These are phyloP conservation scores for Aspergillus ruber DNA, from an alignment of 2,329 filamentous ascomycete genomes.

Conservation along the genomic window DNA sequence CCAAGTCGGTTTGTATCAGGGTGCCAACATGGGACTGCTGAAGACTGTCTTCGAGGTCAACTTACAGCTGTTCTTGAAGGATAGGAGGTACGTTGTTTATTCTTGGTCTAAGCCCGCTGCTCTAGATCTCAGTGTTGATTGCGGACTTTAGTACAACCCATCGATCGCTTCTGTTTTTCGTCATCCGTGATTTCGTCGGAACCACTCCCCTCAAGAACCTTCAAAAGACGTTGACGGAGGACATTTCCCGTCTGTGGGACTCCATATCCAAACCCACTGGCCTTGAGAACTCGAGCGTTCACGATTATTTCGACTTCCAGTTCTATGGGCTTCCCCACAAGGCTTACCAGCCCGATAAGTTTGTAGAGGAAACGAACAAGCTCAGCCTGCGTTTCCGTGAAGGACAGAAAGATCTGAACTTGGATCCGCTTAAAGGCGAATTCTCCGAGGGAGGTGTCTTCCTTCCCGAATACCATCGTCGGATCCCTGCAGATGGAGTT, in stretches of 20 bases:
- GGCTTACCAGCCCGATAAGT: slow-evolving; percentile 88
- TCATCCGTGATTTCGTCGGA: slow-evolving; percentile 94
- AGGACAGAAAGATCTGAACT: slow-evolving; percentile 66
- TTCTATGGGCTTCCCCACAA: slow-evolving; percentile 96
- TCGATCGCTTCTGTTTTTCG: slow-evolving; percentile 92
- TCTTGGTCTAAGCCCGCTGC: background rate
- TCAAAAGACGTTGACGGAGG: slow-evolving; percentile 81
- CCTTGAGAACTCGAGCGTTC: slow-evolving; percentile 79
- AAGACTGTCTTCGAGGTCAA: slow-evolving; percentile 99
- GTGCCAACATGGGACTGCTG: slow-evolving; percentile 95
- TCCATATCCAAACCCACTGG: slow-evolving; percentile 86
- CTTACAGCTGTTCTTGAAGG: slow-evolving; percentile 90
- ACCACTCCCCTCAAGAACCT: slow-evolving; percentile 86
- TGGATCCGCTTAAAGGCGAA: slow-evolving; percentile 55
- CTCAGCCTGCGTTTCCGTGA: slow-evolving; percentile 76
- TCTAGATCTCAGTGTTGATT: slow-evolving; percentile 8
- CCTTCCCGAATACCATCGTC: slow-evolving; percentile 85
- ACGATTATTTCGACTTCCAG: slow-evolving; percentile 98
- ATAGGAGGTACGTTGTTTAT: slow-evolving; percentile 64
- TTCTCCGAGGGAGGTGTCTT: slow-evolving; percentile 78
- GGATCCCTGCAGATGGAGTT: slow-evolving; percentile 96
- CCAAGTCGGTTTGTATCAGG: slow-evolving; percentile 95
- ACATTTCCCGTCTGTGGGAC: slow-evolving; percentile 86
- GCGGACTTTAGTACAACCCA: slow-evolving; percentile 61
- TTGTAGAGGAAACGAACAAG: slow-evolving; percentile 70